A percentile compares a stretch with the other conserved stretches of the same genome.
These are phyloP conservation scores for Vigna angularis DNA, from an alignment of 306 rosid species.

Conservation along the genomic window DNA sequence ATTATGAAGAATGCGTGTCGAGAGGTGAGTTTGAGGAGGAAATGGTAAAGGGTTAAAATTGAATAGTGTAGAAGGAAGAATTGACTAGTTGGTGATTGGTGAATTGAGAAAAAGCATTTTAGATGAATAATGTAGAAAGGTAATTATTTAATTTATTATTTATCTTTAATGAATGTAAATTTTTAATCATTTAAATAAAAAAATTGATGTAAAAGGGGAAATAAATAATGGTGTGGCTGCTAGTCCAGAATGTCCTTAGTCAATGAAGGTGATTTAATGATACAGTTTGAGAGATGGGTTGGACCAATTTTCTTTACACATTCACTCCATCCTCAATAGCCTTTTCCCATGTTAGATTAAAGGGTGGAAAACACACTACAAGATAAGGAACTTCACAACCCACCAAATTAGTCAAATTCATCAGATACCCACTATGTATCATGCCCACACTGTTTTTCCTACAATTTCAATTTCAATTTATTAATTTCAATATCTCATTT, in stretches of 20 bases:
- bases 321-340: neutral
- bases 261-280: conserved; percentile 46
- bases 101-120: conserved; percentile 24
- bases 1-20: conserved; percentile 21
- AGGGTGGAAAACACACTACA: conserved; percentile 2
- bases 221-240: too few relatives aligned
- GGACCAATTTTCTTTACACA: conserved; percentile 46
- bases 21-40: conserved; percentile 19
- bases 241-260: neutral
- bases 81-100: conserved; percentile 39
- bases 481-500: neutral
- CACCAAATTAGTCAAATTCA: conserved; percentile 74
- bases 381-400: conserved; percentile 53
- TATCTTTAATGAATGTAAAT: too few relatives aligned
- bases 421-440: conserved; percentile 78
- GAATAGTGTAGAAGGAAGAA: conserved; percentile 37
- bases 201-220: too few relatives aligned
- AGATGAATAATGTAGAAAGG: conserved; percentile 21
- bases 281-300: conserved; percentile 41
- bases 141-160: too few relatives aligned
- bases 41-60: conserved; percentile 28
- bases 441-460: conserved; percentile 56
- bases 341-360: conserved; percentile 28
- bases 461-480: conserved; percentile 2
- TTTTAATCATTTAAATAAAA: too few relatives aligned